Evolutionary conservation across 768 basidiomycete species (phyloP).

Genomic region (Leucosporidium creatinivorum): DNA sequence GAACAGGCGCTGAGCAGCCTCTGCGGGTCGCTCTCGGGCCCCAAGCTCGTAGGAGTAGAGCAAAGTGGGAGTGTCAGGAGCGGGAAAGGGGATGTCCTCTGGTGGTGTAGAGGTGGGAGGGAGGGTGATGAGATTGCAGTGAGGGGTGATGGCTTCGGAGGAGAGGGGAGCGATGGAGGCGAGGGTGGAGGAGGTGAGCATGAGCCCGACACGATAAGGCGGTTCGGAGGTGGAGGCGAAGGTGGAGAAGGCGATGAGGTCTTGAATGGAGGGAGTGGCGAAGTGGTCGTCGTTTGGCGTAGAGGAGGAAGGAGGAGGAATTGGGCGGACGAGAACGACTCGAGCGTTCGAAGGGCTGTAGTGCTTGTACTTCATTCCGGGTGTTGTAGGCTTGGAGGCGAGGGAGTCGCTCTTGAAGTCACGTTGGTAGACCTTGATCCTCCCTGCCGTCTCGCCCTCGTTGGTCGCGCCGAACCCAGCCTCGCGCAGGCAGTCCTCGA

Average conservation of each 20-base stretch:
- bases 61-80: constrained; percentile 25
- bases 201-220: constrained; percentile 51
- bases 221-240: background rate
- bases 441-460: background rate
- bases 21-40: constrained; percentile 44
- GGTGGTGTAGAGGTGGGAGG: constrained; percentile 16
- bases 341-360: constrained; percentile 79
- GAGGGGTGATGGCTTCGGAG: background rate
- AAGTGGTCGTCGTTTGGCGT: background rate
- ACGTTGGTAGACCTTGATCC: constrained; percentile 48
- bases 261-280: background rate
- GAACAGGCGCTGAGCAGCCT: constrained; percentile 74
- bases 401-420: constrained; percentile 65
- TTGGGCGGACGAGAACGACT: constrained; percentile 56
- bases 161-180: background rate
- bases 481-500: constrained; percentile 48
- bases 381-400: constrained; percentile 79
- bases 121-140: background rate
- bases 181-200: constrained; percentile 57
- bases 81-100: constrained; percentile 38
- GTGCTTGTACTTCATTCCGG: constrained; percentile 98
- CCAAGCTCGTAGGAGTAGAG: constrained; percentile 39
- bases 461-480: constrained; percentile 30
- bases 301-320: constrained; percentile 36
- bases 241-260: background rate